Conservation (phyloP, 768 basidiomycete genomes). For the Tylopilus balloui region DNA sequence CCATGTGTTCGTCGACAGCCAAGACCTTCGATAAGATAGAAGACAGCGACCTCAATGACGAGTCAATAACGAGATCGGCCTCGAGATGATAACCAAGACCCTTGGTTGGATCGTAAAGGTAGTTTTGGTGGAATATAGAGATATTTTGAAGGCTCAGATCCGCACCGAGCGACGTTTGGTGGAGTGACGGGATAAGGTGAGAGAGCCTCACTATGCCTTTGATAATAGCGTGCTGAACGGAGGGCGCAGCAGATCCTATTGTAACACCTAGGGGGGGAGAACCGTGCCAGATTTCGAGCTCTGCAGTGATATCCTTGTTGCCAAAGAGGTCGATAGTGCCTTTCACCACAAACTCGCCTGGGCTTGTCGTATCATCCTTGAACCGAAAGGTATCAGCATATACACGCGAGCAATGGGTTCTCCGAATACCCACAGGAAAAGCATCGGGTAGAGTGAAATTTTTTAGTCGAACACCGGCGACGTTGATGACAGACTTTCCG, state of each 20-base stretch:
- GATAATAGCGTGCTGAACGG: slow-evolving; percentile 1
- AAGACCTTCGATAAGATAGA: not conserved
- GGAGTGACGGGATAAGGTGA: slow-evolving; percentile 2
- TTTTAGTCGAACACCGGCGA: not conserved
- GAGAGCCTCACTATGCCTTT: slow-evolving; percentile 4
- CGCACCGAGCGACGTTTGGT: not conserved
- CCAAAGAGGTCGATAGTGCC: slow-evolving; percentile 6
- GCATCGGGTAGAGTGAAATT: not conserved
- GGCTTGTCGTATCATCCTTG: not conserved
- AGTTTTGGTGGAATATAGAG: slow-evolving; percentile 9
- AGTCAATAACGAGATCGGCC: not conserved
- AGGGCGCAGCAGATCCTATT: not conserved
- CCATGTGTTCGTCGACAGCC: not conserved
- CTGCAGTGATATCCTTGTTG: not conserved
- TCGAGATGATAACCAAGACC: slow-evolving; percentile 2
- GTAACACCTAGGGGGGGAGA: slow-evolving; percentile 3
- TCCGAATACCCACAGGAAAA: not conserved
- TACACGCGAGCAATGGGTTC: not conserved
- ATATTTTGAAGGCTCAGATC: slow-evolving; percentile 2
- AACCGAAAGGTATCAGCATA: not conserved
- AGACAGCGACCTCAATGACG: not conserved
- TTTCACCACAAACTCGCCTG: not conserved
- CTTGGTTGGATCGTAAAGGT: slow-evolving; percentile 2
- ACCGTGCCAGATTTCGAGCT: slow-evolving; percentile 5
- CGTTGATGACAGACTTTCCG: not conserved